phyloP scores from a whole-genome alignment of 257 asterid genomes.

The Mitragyna speciosa region DNA sequence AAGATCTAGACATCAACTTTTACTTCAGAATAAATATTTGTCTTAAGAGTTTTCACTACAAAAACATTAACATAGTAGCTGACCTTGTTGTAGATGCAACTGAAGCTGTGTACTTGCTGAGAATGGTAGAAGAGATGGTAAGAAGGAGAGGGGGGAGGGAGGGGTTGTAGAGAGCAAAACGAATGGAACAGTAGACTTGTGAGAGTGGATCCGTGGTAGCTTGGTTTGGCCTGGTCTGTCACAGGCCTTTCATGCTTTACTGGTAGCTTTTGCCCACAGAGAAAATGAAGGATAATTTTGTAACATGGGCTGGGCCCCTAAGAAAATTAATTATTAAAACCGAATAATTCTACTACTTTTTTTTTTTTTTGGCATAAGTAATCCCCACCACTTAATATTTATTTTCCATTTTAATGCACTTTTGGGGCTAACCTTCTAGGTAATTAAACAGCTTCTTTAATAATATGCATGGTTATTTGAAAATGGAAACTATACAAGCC shows the following conservation, averaged over 20 bases:
- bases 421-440: background rate
- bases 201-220: background rate
- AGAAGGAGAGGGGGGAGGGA: background rate
- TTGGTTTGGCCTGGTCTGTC: slow-evolving; percentile 9
- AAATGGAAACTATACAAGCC: too few relatives aligned
- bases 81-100: slow-evolving; percentile 1
- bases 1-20: slow-evolving; percentile 3
- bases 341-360: slow-evolving; percentile 2
- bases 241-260: slow-evolving; percentile 20
- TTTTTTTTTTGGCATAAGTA: background rate
- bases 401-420: background rate
- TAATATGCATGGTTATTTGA: background rate
- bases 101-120: slow-evolving; percentile 9
- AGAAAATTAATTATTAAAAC: background rate
- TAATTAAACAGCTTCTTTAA: background rate
- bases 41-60: background rate
- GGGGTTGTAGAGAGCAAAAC: slow-evolving; percentile 18
- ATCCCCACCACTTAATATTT: background rate
- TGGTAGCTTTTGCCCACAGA: slow-evolving; percentile 22
- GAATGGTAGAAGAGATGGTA: slow-evolving; percentile 10
- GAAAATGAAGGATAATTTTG: slow-evolving; percentile 15
- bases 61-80: background rate
- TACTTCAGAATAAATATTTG: background rate
- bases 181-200: slow-evolving; percentile 48
- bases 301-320: slow-evolving; percentile 20